Percentiles rank a stretch among this genome's conserved stretches.
Evolutionary conservation across 169 alveolate genomes (phyloP).

Genomic region (Plasmodium ovale): DNA sequence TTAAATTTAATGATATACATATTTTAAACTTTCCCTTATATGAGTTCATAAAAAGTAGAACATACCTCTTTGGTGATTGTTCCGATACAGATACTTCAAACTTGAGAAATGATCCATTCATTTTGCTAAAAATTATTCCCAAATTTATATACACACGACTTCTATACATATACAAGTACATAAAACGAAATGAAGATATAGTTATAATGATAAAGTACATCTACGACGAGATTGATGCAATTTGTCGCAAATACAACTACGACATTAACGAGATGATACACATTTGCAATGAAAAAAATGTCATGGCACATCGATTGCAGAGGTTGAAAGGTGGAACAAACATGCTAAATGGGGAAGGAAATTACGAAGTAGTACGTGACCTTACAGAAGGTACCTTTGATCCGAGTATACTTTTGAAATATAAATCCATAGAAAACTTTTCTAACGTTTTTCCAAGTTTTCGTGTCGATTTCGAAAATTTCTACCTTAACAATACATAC

Average conservation of each 20-base stretch:
- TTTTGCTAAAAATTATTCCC: conserved; percentile 37
- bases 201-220: conserved; percentile 48
- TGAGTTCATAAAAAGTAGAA: conserved; percentile 6
- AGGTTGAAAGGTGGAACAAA: not conserved
- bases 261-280: conserved; percentile 31
- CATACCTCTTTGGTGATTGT: not conserved
- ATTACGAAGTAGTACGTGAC: conserved; percentile 18
- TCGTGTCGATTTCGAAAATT: conserved; percentile 20
- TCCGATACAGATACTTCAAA: not conserved
- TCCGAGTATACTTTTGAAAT: conserved; percentile 10
- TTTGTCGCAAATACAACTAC: conserved; percentile 37
- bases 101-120: conserved; percentile 6
- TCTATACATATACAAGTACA: conserved; percentile 23
- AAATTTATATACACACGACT: conserved; percentile 43
- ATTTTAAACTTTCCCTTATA: conserved; percentile 10
- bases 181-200: conserved; percentile 34
- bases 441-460: conserved; percentile 52
- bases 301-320: not conserved
- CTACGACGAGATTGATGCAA: conserved; percentile 30
- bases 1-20: conserved; percentile 19
- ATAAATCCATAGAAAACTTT: conserved; percentile 46
- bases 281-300: conserved; percentile 5
- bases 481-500: conserved; percentile 40
- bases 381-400: conserved; percentile 45
- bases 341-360: not conserved